Conservation (phyloP, 2,329 filamentous ascomycete genomes). For the Neonectria coccinea region DNA sequence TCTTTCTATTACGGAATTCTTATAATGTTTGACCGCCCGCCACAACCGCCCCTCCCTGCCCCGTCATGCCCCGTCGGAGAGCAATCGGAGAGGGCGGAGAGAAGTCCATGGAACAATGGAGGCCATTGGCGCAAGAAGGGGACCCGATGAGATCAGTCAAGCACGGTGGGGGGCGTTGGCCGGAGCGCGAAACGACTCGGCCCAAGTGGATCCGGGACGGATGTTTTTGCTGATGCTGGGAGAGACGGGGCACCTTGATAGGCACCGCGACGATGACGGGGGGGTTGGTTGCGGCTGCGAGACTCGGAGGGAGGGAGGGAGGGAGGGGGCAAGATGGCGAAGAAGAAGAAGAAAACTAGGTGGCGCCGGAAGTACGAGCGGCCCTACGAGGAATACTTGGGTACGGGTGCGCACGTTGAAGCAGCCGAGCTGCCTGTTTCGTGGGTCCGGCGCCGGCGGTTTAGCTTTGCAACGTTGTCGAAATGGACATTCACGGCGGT, state of each 20-base stretch:
- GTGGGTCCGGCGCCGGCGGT: constrained; percentile 9
- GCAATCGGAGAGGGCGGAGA: constrained; percentile 38
- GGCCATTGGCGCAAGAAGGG: constrained; percentile 38
- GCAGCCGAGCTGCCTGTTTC: constrained; percentile 8
- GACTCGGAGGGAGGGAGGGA: constrained; percentile 16
- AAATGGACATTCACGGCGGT: constrained; percentile 6
- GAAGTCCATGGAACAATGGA: constrained; percentile 37
- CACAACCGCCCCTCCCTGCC: constrained; percentile 21
- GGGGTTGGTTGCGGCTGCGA: constrained; percentile 14
- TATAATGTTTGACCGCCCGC: constrained; percentile 12
- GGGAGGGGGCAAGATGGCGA: constrained; percentile 4
- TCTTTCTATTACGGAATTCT: constrained; percentile 6
- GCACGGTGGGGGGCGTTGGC: constrained; percentile 36
- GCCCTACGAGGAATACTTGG: neutral
- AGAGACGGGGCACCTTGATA: constrained; percentile 37
- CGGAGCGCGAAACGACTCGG: constrained; percentile 37
- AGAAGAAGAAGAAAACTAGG: neutral
- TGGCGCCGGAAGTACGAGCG: constrained; percentile 6
- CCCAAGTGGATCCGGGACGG: constrained; percentile 39
- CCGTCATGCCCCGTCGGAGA: constrained; percentile 36
- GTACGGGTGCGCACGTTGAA: constrained; percentile 11
- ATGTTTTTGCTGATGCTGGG: constrained; percentile 15
- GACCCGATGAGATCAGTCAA: constrained; percentile 43
- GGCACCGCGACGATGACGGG: constrained; percentile 22
- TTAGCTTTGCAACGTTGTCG: neutral